Percentiles rank a stretch among this genome's conserved stretches.
Evolutionary conservation across 345 rosid genomes (phyloP).

Genomic region (Gossypium bickii): DNA sequence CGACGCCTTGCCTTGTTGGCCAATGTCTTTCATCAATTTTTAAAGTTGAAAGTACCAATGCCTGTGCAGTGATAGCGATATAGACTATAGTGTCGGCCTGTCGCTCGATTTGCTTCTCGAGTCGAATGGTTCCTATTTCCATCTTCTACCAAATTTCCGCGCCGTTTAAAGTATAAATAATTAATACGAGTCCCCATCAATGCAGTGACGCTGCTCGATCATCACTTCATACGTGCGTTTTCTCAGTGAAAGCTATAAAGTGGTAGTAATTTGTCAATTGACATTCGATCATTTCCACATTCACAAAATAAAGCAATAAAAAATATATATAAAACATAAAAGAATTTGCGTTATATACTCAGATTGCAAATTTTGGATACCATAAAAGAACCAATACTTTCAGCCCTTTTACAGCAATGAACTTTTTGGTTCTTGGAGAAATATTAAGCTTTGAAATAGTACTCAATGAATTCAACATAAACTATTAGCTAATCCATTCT

Average conservation of each 20-base stretch:
- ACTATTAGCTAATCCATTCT: no score
- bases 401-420: not conserved
- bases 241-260: no score
- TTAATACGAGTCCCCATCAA: not conserved
- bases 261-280: not conserved
- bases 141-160: not conserved
- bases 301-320: not conserved
- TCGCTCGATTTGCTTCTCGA: not conserved
- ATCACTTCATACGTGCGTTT: not conserved
- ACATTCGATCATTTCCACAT: no score
- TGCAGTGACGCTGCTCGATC: not conserved
- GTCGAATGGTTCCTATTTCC: not conserved
- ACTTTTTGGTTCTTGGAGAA: no score
- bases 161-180: not conserved
- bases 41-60: no score
- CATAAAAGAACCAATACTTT: not conserved
- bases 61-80: no score
- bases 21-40: no score
- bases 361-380: no score
- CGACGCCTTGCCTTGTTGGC: no score
- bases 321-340: no score
- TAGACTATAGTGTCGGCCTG: no score
- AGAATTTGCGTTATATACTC: no score
- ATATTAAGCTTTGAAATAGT: not conserved
- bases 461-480: not conserved